phyloP scores from a whole-genome alignment of 2,329 filamentous ascomycete genomes.

The Pseudogymnoascus sp. region DNA sequence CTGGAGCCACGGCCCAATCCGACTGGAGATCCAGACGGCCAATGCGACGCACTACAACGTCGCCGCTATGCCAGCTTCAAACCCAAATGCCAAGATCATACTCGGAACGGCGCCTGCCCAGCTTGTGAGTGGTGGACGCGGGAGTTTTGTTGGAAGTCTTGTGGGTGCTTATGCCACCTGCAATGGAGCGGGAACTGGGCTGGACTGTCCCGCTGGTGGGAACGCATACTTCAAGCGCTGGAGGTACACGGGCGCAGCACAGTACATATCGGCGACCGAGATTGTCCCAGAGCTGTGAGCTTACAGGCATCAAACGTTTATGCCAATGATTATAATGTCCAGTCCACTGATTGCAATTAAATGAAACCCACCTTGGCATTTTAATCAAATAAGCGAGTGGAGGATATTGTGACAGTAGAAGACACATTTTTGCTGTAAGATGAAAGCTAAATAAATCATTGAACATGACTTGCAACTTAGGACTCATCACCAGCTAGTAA shows the following conservation, averaged over 20 bases:
- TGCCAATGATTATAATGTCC: neutral
- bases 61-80: neutral
- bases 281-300: neutral
- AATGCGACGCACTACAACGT: slow-evolving; percentile 1
- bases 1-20: neutral
- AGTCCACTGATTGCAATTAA: neutral
- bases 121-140: slow-evolving; percentile 16
- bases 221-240: slow-evolving; percentile 25
- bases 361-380: neutral
- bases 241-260: slow-evolving; percentile 1
- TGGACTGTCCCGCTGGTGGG: slow-evolving; percentile 25
- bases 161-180: slow-evolving; percentile 33
- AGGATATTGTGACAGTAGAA: neutral
- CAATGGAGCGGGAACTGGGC: slow-evolving; percentile 28
- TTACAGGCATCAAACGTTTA: neutral
- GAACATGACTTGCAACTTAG: too few species aligned
- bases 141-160: slow-evolving; percentile 30
- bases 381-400: neutral
- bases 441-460: neutral
- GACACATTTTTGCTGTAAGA: neutral
- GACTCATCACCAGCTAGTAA: neutral
- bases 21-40: slow-evolving; percentile 5
- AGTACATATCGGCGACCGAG: slow-evolving; percentile 5
- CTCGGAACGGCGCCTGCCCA: neutral
- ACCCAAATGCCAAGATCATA: slow-evolving; percentile 4